Conservation (phyloP, 257 asterid genomes). For the Jaltomata sinuosa region DNA sequence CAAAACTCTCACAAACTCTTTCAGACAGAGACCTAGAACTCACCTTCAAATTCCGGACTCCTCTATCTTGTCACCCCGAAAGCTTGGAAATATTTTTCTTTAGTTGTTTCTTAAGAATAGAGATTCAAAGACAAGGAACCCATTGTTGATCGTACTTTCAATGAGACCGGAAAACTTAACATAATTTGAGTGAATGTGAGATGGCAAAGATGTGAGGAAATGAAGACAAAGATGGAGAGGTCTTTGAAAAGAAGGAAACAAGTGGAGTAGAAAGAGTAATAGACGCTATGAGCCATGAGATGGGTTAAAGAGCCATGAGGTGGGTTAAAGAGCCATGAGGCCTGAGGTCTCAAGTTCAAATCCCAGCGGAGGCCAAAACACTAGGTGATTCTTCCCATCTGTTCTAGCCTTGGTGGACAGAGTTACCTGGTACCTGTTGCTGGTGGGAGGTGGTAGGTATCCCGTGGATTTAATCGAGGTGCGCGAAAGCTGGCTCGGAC, state of each 20-base stretch:
- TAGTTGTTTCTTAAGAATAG: not conserved
- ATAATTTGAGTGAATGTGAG: not conserved
- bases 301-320: no score
- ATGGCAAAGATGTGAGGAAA: not conserved
- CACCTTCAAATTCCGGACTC: not conserved
- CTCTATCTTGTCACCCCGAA: not conserved
- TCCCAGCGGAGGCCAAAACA: no score
- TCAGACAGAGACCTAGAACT: not conserved
- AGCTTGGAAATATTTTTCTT: not conserved
- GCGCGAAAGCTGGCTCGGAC: no score
- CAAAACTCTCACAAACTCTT: not conserved
- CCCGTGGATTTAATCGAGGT: no score
- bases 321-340: no score
- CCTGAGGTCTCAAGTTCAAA: no score
- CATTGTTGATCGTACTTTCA: not conserved
- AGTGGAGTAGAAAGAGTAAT: not conserved
- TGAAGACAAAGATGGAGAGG: not conserved
- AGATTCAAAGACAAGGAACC: not conserved
- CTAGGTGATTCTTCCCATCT: no score
- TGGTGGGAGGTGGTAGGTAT: no score
- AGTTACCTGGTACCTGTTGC: no score
- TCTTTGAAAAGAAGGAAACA: not conserved
- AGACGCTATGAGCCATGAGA: no score
- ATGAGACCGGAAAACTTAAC: not conserved
- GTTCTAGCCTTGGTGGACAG: no score